These are phyloP conservation scores for Friedmanniomyces simplex DNA, from an alignment of 495 filamentous ascomycete genomes.

Conservation along the genomic window DNA sequence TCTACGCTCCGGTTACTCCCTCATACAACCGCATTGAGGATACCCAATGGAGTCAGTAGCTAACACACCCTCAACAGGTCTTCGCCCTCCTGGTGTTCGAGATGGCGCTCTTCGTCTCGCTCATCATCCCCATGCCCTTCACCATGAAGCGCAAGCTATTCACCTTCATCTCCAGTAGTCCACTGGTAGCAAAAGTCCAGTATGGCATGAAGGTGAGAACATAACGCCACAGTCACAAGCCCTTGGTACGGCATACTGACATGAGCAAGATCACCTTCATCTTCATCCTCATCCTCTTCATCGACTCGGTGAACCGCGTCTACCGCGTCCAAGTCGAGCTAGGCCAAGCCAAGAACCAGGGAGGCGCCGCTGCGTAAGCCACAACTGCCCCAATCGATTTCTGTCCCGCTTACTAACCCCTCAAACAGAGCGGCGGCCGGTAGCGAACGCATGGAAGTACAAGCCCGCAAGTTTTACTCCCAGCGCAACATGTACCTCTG, in stretches of 20 bases:
- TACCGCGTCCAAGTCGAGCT: conserved; percentile 92
- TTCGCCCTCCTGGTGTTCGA: conserved; percentile 86
- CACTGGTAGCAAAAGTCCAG: conserved; percentile 65
- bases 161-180: conserved; percentile 84
- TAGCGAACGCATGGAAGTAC: conserved; percentile 91
- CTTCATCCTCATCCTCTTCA: conserved; percentile 94
- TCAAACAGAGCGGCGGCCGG: conserved; percentile 54
- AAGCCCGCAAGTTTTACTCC: conserved; percentile 99
- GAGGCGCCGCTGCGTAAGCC: conserved; percentile 39
- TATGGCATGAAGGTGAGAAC: conserved; percentile 61
- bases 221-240: too few species aligned
- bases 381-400: not conserved
- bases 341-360: conserved; percentile 44
- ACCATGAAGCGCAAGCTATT: conserved; percentile 79
- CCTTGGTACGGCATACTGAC: conserved; percentile 5
- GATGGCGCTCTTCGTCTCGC: conserved; percentile 84
- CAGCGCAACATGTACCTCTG: conserved; percentile 99
- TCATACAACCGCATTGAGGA: not conserved
- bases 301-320: conserved; percentile 97
- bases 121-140: conserved; percentile 88
- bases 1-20: conserved; percentile 30
- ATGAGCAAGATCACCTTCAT: conserved; percentile 79
- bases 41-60: not conserved
- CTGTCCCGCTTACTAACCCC: not conserved
- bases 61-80: conserved; percentile 41